These are phyloP conservation scores for Penicillium frequentans DNA, from an alignment of 2,329 filamentous ascomycete species.

Conservation along the genomic window DNA sequence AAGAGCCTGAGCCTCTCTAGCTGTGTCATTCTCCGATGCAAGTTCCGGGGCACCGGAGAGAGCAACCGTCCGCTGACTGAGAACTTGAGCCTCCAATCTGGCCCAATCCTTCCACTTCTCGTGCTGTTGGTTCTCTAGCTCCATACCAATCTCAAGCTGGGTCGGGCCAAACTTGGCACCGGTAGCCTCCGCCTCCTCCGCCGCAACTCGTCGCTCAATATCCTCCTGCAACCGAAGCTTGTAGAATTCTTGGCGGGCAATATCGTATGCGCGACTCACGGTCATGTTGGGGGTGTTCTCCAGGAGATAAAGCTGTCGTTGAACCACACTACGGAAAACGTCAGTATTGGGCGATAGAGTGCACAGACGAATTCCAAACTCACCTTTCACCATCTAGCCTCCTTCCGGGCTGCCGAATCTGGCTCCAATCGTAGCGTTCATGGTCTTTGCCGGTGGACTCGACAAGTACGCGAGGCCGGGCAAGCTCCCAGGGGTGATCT, in stretches of 20 bases:
- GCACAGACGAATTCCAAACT: conserved; percentile 19
- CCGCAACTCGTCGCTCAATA: conserved; percentile 75
- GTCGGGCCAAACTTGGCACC: conserved; percentile 87
- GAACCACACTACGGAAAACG: conserved; percentile 68
- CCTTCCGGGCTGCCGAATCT: conserved; percentile 70
- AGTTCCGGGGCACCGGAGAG: conserved; percentile 41
- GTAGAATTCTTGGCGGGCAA: conserved; percentile 88
- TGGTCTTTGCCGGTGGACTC: conserved; percentile 84
- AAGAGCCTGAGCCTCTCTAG: neutral
- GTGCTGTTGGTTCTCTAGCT: conserved; percentile 75
- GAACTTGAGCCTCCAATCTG: conserved; percentile 49
- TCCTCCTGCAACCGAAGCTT: conserved; percentile 77
- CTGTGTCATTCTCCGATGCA: conserved; percentile 24
- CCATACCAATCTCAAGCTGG: conserved; percentile 73
- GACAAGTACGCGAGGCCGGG: conserved; percentile 78
- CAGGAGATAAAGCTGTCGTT: conserved; percentile 87
- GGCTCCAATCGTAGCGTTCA: conserved; percentile 76
- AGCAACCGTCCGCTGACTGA: conserved; percentile 50
- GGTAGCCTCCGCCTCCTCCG: conserved; percentile 81
- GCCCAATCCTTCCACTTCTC: conserved; percentile 88
- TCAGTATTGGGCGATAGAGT: neutral
- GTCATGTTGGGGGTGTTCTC: conserved; percentile 59
- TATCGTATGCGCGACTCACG: conserved; percentile 75
- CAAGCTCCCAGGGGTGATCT: conserved; percentile 97
- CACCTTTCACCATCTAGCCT: conserved; percentile 83